A percentile compares a stretch with the other conserved stretches of the same genome.
Conservation (phyloP, 352 stramenopile species). For the Globisporangium paddicum region DNA sequence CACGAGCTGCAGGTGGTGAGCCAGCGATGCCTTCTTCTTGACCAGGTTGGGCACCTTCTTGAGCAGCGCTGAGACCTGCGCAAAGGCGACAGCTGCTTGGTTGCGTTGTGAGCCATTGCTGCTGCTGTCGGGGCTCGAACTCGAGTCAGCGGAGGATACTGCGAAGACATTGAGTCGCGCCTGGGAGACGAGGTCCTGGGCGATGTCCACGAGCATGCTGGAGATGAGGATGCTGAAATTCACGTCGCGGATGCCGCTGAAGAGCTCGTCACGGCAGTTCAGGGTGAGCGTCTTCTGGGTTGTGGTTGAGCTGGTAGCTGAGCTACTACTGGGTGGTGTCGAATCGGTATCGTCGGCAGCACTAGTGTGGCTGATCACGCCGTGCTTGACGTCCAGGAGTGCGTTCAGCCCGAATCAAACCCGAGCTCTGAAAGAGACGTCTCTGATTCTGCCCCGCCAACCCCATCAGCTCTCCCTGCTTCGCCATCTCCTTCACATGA, state of each 20-base stretch:
- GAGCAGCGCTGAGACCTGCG: constrained; percentile 43
- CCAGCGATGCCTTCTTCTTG: constrained; percentile 65
- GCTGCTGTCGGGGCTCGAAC: background rate
- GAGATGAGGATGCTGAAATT: constrained; percentile 77
- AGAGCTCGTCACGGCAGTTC: constrained; percentile 68
- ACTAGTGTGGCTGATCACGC: constrained; percentile 58
- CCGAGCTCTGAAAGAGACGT: too few species aligned
- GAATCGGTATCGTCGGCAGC: constrained; percentile 9
- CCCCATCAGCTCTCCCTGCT: too few species aligned
- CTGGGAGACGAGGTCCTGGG: constrained; percentile 46
- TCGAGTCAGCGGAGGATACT: background rate
- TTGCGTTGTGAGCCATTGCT: background rate
- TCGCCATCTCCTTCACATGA: too few species aligned
- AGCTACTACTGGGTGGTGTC: background rate
- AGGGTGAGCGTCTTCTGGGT: constrained; percentile 49
- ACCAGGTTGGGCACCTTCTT: constrained; percentile 68
- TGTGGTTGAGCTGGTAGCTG: too few species aligned
- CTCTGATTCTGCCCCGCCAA: too few species aligned
- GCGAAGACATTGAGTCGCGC: constrained; percentile 17
- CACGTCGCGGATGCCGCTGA: constrained; percentile 63
- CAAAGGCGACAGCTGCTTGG: constrained; percentile 18
- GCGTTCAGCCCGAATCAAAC: too few species aligned
- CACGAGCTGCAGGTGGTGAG: constrained; percentile 61
- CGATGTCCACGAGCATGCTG: constrained; percentile 38
- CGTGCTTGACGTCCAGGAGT: constrained; percentile 67